Evolutionary conservation across 78 protist species (phyloP).

Genomic region (Dictyostelium purpureum): DNA sequence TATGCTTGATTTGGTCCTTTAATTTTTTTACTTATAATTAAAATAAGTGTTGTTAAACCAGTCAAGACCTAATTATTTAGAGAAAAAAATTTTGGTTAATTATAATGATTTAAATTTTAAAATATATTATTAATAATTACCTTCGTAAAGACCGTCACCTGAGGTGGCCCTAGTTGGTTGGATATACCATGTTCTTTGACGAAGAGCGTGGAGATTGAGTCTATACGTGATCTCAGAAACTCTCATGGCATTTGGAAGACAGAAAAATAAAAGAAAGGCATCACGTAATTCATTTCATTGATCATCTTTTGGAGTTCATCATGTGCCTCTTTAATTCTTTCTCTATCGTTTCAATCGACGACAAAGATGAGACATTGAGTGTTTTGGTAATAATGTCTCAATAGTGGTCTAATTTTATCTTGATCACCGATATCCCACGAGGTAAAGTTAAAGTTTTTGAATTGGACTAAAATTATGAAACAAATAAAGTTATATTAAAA

Average conservation of each 20-base stretch:
- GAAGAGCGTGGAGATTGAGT: constrained; percentile 78
- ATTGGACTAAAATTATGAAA: constrained; percentile 67
- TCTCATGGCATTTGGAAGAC: constrained; percentile 93
- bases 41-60: no score
- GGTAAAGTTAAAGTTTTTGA: constrained; percentile 93
- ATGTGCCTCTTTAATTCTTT: constrained; percentile 89
- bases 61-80: no score
- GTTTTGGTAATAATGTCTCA: constrained; percentile 92
- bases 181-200: constrained; percentile 87
- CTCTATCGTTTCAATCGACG: constrained; percentile 96
- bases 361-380: constrained; percentile 96
- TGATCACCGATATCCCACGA: constrained; percentile 99
- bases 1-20: no score
- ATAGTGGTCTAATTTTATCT: constrained; percentile 95
- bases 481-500: background rate
- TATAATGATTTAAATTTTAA: no score
- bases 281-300: constrained; percentile 78
- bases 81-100: no score
- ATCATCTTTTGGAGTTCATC: constrained; percentile 90
- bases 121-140: no score
- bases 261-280: constrained; percentile 88
- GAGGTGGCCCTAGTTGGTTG: constrained; percentile 85
- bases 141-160: constrained; percentile 92
- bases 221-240: constrained; percentile 88
- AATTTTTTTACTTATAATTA: no score